A percentile compares a stretch with the other conserved stretches of the same genome.
Conservation (phyloP, 495 filamentous ascomycete genomes). For the Neurospora sp. region DNA sequence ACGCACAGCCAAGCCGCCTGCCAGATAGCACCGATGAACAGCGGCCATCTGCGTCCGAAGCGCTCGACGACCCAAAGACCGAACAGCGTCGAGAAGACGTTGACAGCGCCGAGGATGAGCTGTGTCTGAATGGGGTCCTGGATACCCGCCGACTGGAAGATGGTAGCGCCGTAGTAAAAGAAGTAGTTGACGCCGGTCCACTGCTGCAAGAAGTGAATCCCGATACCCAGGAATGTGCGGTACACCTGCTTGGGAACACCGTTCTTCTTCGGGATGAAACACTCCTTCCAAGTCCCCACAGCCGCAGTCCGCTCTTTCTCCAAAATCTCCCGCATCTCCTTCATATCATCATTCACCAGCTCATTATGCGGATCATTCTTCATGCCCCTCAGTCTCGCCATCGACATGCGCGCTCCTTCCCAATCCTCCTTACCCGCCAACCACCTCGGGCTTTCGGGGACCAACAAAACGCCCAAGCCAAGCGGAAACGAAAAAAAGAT, state of each 20-base stretch:
- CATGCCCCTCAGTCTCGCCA: constrained; percentile 57
- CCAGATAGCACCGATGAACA: constrained; percentile 57
- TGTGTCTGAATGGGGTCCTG: constrained; percentile 53
- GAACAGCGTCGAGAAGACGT: constrained; percentile 56
- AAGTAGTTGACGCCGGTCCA: constrained; percentile 51
- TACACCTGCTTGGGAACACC: constrained; percentile 53
- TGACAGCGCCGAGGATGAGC: constrained; percentile 62
- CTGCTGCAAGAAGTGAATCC: constrained; percentile 62
- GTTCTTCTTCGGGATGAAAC: constrained; percentile 40
- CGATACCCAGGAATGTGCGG: constrained; percentile 55
- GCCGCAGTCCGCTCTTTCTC: constrained; percentile 45
- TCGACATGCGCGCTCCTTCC: constrained; percentile 49
- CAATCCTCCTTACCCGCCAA: constrained; percentile 43
- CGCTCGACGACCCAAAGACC: constrained; percentile 60
- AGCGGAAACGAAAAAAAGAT: constrained; percentile 56
- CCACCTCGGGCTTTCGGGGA: constrained; percentile 55
- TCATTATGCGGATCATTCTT: constrained; percentile 43
- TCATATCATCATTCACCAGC: constrained; percentile 52
- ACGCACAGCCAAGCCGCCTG: constrained; percentile 60
- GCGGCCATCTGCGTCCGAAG: constrained; percentile 54
- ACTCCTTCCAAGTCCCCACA: constrained; percentile 43
- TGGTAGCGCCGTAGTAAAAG: constrained; percentile 44
- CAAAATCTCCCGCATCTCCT: constrained; percentile 55
- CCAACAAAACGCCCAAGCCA: constrained; percentile 48
- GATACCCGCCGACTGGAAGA: constrained; percentile 56